These are phyloP conservation scores for Alternaria alternata DNA, from an alignment of 2,329 filamentous ascomycete species.

Conservation along the genomic window DNA sequence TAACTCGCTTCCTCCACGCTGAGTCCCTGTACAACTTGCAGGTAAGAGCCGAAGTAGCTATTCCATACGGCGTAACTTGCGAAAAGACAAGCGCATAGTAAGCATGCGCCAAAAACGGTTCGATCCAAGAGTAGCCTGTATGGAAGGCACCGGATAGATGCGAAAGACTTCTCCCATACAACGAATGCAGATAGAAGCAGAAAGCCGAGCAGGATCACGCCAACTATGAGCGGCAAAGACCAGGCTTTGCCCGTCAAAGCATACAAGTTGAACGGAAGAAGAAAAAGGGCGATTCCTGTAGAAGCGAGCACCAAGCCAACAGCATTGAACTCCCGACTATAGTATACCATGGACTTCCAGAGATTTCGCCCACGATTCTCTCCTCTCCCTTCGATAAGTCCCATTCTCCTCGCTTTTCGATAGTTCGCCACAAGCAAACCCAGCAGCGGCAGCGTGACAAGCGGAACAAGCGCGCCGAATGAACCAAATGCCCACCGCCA, in stretches of 20 bases:
- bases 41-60: conserved; percentile 49
- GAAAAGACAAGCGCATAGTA: conserved; percentile 52
- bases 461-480: conserved; percentile 69
- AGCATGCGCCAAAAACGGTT: conserved; percentile 60
- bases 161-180: conserved; percentile 49
- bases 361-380: conserved; percentile 56
- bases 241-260: conserved; percentile 27
- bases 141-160: conserved; percentile 49
- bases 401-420: conserved; percentile 64
- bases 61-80: conserved; percentile 45
- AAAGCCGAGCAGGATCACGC: conserved; percentile 38
- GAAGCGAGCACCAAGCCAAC: conserved; percentile 67
- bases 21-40: conserved; percentile 47
- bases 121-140: conserved; percentile 43
- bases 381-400: conserved; percentile 53
- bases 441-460: conserved; percentile 66
- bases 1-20: conserved; percentile 42
- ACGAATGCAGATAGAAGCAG: conserved; percentile 30
- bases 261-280: conserved; percentile 70
- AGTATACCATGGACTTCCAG: conserved; percentile 60
- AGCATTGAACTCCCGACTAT: conserved; percentile 69
- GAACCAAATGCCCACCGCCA: conserved; percentile 74
- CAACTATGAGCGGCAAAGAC: conserved; percentile 41
- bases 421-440: conserved; percentile 64
- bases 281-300: conserved; percentile 67